Evolutionary conservation across 2,329 filamentous ascomycete species (phyloP).

Genomic region (Talaromyces rugulosus): DNA sequence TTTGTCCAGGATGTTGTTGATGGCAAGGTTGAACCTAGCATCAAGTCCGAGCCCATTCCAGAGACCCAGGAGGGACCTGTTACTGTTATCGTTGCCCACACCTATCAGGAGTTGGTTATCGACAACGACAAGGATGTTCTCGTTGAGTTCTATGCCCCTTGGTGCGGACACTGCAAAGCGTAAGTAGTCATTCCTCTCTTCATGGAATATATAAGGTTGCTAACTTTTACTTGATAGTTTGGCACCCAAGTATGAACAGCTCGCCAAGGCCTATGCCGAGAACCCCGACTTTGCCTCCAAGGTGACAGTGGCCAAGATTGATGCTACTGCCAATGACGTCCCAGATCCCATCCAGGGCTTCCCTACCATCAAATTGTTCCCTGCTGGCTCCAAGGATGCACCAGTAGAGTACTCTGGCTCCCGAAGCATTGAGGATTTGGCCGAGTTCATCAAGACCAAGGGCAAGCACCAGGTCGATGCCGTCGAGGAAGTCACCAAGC

Average conservation of each 20-base stretch:
- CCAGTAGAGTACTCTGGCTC: constrained; percentile 84
- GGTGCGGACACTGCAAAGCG: constrained; percentile 69
- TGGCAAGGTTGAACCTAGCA: constrained; percentile 88
- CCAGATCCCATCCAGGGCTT: constrained; percentile 96
- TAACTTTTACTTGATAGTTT: constrained; percentile 37
- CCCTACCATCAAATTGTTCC: constrained; percentile 98
- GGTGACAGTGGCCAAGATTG: constrained; percentile 79
- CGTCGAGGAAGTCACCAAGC: constrained; percentile 52
- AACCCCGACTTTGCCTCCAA: constrained; percentile 49
- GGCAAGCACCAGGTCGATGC: constrained; percentile 81
- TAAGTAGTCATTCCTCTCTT: constrained; percentile 27
- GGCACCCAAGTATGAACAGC: constrained; percentile 64
- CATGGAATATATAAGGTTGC: not conserved
- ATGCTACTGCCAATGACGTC: constrained; percentile 93
- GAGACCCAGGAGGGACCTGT: constrained; percentile 90
- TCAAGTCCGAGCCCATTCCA: constrained; percentile 97
- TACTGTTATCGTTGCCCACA: constrained; percentile 84
- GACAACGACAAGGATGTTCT: constrained; percentile 96
- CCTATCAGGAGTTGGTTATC: constrained; percentile 85
- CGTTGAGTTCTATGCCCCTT: constrained; percentile 95
- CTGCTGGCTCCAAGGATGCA: constrained; percentile 79
- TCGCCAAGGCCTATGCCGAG: constrained; percentile 53
- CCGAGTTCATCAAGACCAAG: constrained; percentile 89
- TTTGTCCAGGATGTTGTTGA: constrained; percentile 82
- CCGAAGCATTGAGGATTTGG: constrained; percentile 86